Evolutionary conservation across 192 early-diverging fungal species (phyloP), one percentile per base, ranked within the genome.

Genomic region (Linderina pennispora): DNA sequence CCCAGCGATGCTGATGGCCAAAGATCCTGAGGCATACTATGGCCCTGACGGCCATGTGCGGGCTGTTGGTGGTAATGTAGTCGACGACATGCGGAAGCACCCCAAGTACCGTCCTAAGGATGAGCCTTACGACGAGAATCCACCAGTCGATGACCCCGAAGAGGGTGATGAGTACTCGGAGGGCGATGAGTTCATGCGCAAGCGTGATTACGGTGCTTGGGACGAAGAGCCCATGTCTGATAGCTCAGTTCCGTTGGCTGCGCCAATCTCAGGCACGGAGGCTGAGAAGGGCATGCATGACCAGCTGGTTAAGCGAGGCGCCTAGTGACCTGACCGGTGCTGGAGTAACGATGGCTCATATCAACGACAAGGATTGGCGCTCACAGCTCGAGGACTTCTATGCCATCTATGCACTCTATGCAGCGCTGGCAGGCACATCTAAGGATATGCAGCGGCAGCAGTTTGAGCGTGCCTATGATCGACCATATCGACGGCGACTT

Each of bases 71-170:
- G 65, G 65, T 13, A 68, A 68, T 11, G 58, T 68, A 2, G 65
- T 68, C 8, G 65, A 68, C 19, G 65, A 68, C 23, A n/a, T 68
- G 65, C 58, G 65, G 45, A 61, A 61, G 41, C 65, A 68, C 50
- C 61, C 61, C 43, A 51, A 35, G 34, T 44, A 59, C 36, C 58
- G 65, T 16, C 61, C 58, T 0, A 31, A 47, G 13, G 47, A 44
- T 43, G 58, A 68, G 53, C 65, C 65, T 10, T 68, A 68, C 36
- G 65, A 68, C 58, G 65, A 68, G 40, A 61, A 68, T 35, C 65
- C 65, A 34, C 65, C 65, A 2, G 65, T 68, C 2, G 58, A 68
- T 19, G 65, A 68, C 25, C 65, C 65, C 2, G 65, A 68, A 23
- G 65, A 68, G 33, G 65, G 47, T 13, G 65, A 68, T 42, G 65